Base-by-base conservation (phyloP, 2,329 filamentous ascomycete species). In the Exophiala spinifera region DNA sequence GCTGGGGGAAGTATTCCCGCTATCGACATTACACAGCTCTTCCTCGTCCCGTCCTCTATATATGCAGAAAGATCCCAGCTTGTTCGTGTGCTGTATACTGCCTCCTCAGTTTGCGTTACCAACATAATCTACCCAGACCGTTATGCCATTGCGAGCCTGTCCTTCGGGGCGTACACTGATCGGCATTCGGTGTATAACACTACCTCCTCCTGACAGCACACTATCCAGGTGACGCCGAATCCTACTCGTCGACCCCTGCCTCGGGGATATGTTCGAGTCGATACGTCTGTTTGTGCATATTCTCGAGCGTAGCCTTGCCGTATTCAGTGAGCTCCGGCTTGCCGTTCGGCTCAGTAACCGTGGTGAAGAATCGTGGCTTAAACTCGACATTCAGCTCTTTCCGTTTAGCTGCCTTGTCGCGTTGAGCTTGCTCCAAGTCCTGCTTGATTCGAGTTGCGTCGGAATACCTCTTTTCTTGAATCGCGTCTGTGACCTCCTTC, bases 381-480 rank as follows among this genome's bases (percentile, higher is more conserved):
- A 89, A 99, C 31, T 83, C 80, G 55, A 82, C 79, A 11, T 84
- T 82, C 13, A 79, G 80, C 42, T 79, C 79, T 67, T 92, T 87
- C 40, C 94, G 80, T 67, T 92, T 84, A 20, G 89, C 84, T 1
- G 89, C 91, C 73, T 89, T 92, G 65, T 88, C 82, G 28, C 94
- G 81, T 74, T 99, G 94, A 40, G 80, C 79, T 70, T 99, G 94
- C 71, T 99, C 94, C 10, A 99, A 82, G 65, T 95, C 90, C 56
- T 90, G 84, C 76, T 99, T 99, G 59, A 94, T 76, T 17, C 81
- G 83, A 19, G 94, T 99, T 6, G 94, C 94, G 61, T 87, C 84
- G 39, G 81, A 81, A 71, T 85, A 99, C 68, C 95, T 89, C 72
- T 91, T 95, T 57, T 84, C 76, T 19, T 82, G 71, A 66, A 99